Evolutionary conservation across 306 rosid species (phyloP), one percentile per base, ranked within the genome.

Genomic region (Alnus rubra): DNA sequence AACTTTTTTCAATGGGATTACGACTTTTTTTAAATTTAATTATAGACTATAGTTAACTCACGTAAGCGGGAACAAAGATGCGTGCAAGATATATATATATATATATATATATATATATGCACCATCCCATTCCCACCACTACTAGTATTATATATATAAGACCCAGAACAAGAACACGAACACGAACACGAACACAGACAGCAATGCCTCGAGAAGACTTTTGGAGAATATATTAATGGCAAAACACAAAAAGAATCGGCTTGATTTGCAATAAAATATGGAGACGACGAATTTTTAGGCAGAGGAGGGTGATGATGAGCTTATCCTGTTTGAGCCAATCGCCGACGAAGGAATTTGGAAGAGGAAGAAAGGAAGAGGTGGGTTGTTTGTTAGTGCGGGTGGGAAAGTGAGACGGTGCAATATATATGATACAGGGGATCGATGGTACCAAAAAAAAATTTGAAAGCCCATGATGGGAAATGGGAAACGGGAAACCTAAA

Each of bases 351-450:
- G 82, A 84, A 69, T 63, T 64, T 82, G 72, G 78, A 78, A 80
- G 73, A 81, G 44, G 68, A 71, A 45, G 54, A 23, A 52, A 45
- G 58, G 58, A 52, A 45, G 50, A 47, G 79, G 73, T 37, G 59
- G 76, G 82, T 59, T 74, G 82, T 23, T 80, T 83, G 76, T 60
- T 62, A 65, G 80, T 88, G 74, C 87, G 74, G 88, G 84, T 8
- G 80, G 58, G 82, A 72, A 71, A 89, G 89, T 89, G 88, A 81
- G 93, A 85, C 87, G 81, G 37, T 55, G 71, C 81, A 76, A 76
- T 51, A 37, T 60, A 70, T 23, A 23, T 69, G 87, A 76, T 86
- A 80, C 79, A 58, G 44, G 68, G 82, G 86, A 39, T 39, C 44
- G 44, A 80, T 73, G 82, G 87, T 81, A 76, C 85, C 56, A 31